A percentile compares a stretch with the other conserved stretches of the same genome.
Evolutionary conservation across 495 filamentous ascomycete species (phyloP).

Genomic region (Penicilliopsis zonata): DNA sequence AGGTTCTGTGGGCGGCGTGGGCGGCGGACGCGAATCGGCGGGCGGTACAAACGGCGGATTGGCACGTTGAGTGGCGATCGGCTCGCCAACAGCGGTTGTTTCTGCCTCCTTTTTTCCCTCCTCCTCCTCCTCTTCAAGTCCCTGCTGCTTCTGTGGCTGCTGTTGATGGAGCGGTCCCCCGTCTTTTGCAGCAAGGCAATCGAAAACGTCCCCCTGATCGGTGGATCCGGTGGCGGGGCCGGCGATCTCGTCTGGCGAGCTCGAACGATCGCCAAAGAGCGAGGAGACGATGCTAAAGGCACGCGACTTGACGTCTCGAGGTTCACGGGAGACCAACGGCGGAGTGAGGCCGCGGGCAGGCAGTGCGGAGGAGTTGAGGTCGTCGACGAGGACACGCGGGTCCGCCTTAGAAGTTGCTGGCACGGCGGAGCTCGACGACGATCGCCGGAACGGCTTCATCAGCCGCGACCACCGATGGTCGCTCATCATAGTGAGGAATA

Average conservation of each 20-base stretch:
- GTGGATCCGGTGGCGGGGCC: background rate
- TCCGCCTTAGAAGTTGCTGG: conserved; percentile 12
- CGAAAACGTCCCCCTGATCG: background rate
- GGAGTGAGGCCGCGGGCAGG: background rate
- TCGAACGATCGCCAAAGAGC: background rate
- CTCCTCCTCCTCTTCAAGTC: background rate
- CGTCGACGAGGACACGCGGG: conserved; percentile 3
- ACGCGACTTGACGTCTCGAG: background rate
- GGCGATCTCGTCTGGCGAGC: conserved; percentile 1
- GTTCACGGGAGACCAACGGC: background rate
- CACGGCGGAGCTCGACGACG: conserved; percentile 21
- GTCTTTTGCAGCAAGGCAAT: background rate
- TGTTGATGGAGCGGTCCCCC: background rate
- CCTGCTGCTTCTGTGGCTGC: background rate
- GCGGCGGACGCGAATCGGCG: conserved; percentile 5
- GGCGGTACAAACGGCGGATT: no score
- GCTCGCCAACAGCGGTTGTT: background rate
- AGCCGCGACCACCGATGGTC: conserved; percentile 23
- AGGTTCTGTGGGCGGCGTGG: conserved; percentile 4
- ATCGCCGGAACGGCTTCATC: conserved; percentile 25
- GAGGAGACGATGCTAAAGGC: background rate
- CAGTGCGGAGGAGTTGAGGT: background rate
- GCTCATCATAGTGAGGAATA: conserved; percentile 15
- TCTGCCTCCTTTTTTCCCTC: background rate
- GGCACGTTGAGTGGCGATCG: no score